Evolutionary conservation across 1,284 basidiomycete species (phyloP).

Genomic region (Leccinum pachyderme): DNA sequence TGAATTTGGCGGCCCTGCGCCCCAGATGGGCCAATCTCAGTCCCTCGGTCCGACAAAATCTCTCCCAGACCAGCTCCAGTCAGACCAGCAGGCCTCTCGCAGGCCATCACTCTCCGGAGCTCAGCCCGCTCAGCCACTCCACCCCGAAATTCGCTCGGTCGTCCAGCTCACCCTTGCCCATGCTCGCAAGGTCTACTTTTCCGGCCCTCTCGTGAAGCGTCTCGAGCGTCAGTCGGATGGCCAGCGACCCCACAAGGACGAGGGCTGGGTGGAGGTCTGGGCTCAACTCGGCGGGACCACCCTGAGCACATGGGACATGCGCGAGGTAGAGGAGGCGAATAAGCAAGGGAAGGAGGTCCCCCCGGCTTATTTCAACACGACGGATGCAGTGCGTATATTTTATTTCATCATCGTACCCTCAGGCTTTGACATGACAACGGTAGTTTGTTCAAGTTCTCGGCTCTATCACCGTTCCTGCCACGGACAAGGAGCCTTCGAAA

Average conservation of each 20-base stretch:
- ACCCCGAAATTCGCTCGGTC: slow-evolving; percentile 77
- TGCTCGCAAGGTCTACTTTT: slow-evolving; percentile 78
- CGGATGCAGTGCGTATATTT: slow-evolving; percentile 69
- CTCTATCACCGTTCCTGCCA: slow-evolving; percentile 62
- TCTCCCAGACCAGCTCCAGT: slow-evolving; percentile 16
- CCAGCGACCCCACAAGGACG: slow-evolving; percentile 66
- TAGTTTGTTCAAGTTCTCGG: slow-evolving; percentile 75
- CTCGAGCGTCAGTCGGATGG: slow-evolving; percentile 77
- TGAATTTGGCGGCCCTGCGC: slow-evolving; percentile 23
- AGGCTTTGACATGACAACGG: slow-evolving; percentile 8
- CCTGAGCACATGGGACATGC: slow-evolving; percentile 89
- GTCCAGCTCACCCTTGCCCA: slow-evolving; percentile 67
- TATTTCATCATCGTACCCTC: neutral
- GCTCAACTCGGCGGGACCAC: slow-evolving; percentile 92
- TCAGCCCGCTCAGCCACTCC: slow-evolving; percentile 44
- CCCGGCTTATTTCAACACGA: slow-evolving; percentile 83
- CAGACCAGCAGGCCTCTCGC: slow-evolving; percentile 10
- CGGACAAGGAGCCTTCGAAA: slow-evolving; percentile 45
- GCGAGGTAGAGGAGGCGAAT: slow-evolving; percentile 78
- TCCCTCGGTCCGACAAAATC: slow-evolving; percentile 31
- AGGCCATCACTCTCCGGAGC: slow-evolving; percentile 25
- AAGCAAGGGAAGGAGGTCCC: slow-evolving; percentile 80
- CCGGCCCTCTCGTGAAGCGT: slow-evolving; percentile 73
- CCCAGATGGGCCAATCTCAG: slow-evolving; percentile 34
- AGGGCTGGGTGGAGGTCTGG: slow-evolving; percentile 93